Evolutionary conservation across 129 eudicot species (phyloP).

Genomic region (Ambrosia artemisiifolia): DNA sequence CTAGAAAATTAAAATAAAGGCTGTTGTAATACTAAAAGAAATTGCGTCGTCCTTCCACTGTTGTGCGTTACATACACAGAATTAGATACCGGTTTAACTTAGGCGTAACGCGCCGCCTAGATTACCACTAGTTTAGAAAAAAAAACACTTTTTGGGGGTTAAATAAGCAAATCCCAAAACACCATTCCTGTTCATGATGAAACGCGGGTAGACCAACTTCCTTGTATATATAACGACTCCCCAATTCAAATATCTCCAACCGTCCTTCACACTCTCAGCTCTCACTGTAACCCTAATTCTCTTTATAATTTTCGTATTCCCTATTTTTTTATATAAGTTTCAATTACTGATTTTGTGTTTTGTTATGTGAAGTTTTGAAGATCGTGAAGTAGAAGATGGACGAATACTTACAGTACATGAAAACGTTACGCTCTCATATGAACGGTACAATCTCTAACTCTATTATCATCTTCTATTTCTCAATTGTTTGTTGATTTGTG

Average conservation of each 20-base stretch:
- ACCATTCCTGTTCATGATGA: no score
- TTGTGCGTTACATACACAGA: no score
- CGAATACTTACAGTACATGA: constrained; percentile 70
- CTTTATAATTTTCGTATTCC: not conserved
- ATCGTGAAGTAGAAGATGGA: constrained; percentile 49
- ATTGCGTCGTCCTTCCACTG: no score
- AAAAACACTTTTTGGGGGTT: no score
- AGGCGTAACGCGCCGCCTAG: no score
- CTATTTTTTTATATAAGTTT: not conserved
- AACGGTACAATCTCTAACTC: no score
- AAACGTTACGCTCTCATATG: constrained; percentile 80
- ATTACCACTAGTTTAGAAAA: no score
- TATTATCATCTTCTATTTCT: not conserved
- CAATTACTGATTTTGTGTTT: not conserved
- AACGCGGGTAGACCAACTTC: not conserved
- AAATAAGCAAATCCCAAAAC: no score
- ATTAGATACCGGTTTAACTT: no score
- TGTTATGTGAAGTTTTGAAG: not conserved
- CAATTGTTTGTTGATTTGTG: not conserved
- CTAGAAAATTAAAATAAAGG: no score
- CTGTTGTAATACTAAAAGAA: no score
- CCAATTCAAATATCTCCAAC: constrained; percentile 7
- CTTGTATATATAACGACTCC: not conserved
- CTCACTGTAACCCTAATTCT: constrained; percentile 17
- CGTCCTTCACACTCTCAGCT: not conserved